Evolutionary conservation across 1,139 yeast genomes (phyloP), one percentile per base, ranked within the genome.

Genomic region (Hyphopichia buzzinii): DNA sequence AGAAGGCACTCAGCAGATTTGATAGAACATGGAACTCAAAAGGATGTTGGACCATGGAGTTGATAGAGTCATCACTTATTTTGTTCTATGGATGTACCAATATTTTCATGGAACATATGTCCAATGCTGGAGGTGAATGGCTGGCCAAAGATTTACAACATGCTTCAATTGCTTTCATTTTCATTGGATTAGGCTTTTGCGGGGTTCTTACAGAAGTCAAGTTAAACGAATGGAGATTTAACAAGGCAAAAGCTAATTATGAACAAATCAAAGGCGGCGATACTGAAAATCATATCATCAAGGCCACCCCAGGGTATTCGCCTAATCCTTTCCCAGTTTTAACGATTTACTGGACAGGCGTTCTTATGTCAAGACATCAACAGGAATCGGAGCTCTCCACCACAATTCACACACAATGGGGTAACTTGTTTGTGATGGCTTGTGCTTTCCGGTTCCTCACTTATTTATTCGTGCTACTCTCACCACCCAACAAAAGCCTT

Each of bases 281-380:
- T 15, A 21, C 17, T 8, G 8, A 23, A 23, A 39, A 25, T 17
- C 45, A 38, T 17, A 44, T 63, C 4, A 32, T 50, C 10, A 68
- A 67, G 41, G 84, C 81, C 6, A 57, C 81, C 1, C 89, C 90
- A 1, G 94, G 94, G 1, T 84, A 68, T 54, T 79, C 88, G 3
- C 89, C 90, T 34, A 92, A 92, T 55, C 97, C 97, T 15, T 87
- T 92, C 76, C 97, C 98, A 2, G 79, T 88, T 2, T 75, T 92
- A 46, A 88, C 95, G 8, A 85, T 92, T 27, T 92, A 86, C 62
- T 92, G 97, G 96, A 92, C 97, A 1, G 98, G 98, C 17, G 72
- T 84, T n/a, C 71, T 92, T 44, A 92, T 92, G 98, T 88, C 97
- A 2, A 87, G 84, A 59, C 98, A 92, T 60, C 81, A 80, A 33